A percentile compares a stretch with the other conserved stretches of the same genome.
phyloP scores from a whole-genome alignment of 2,329 filamentous ascomycete species.

The Colletotrichum paranaense region DNA sequence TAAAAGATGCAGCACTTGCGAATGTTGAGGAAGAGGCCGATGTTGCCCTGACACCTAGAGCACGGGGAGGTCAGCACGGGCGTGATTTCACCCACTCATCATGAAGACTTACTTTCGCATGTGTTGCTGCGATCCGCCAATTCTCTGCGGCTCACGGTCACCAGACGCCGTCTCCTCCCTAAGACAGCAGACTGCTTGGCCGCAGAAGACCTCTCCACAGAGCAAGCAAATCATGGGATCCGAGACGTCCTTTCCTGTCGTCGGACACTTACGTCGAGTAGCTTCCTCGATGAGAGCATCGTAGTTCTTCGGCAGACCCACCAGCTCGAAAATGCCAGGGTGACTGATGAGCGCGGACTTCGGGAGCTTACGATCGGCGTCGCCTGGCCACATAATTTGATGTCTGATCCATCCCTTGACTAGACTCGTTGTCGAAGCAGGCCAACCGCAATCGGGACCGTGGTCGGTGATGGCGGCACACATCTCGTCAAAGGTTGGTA shows the following conservation, averaged over 20 bases:
- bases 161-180: slow-evolving; percentile 64
- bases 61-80: neutral
- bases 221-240: slow-evolving; percentile 94
- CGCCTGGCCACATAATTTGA: slow-evolving; percentile 55
- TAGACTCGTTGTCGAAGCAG: slow-evolving; percentile 55
- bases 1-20: slow-evolving; percentile 95
- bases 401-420: slow-evolving; percentile 81
- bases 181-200: slow-evolving; percentile 91
- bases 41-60: slow-evolving; percentile 82
- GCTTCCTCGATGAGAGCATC: slow-evolving; percentile 94
- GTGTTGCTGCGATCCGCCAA: slow-evolving; percentile 92
- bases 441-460: slow-evolving; percentile 60
- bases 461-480: slow-evolving; percentile 69
- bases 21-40: slow-evolving; percentile 96
- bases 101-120: slow-evolving; percentile 76
- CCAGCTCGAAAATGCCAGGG: slow-evolving; percentile 92
- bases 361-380: slow-evolving; percentile 41
- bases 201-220: slow-evolving; percentile 97
- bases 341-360: slow-evolving; percentile 72
- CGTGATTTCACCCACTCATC: neutral
- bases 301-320: slow-evolving; percentile 91
- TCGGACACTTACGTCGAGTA: slow-evolving; percentile 84
- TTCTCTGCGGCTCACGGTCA: slow-evolving; percentile 56
- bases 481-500: slow-evolving; percentile 85
- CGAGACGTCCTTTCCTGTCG: slow-evolving; percentile 88